Base-by-base conservation (phyloP, 495 filamentous ascomycete species). In the Podospora conica region DNA sequence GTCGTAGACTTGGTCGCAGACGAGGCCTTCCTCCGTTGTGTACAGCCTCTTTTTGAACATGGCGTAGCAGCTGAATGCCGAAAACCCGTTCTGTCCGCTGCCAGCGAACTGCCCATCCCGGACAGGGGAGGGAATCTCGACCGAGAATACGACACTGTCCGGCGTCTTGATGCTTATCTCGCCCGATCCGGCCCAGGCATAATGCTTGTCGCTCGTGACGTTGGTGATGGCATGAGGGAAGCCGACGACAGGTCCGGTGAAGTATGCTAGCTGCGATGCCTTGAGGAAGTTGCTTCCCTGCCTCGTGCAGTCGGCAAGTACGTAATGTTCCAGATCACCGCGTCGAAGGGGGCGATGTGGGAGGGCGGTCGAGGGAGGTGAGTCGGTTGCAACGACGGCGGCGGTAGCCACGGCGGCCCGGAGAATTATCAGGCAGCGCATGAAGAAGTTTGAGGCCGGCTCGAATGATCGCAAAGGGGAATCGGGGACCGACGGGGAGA, bases 251-350 rank as follows among this genome's bases (percentile, higher is more conserved):
- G 33, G n/a, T n/a, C 33, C 33, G 3, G 0, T 6, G 24, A 15
- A 63, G 24, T 63, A 63, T 28, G 61, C 61, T 40, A 63, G 3
- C 24, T 63, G 40, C 23, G 33, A 54, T 21, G 18, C n/a, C 61
- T 53, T 1, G 21, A 27, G 18, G 60, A 54, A 21, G 40, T 55
- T 25, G 1, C 11, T 33, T 33, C 29, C 9, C 10, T 33, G 24
- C 12, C 22, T 10, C 25, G 23, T 55, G 61, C 61, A 63, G 48
- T 63, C 61, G 61, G 40, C 9, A n/a, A 63, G 40, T 6, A 63
- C 40, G 21, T 5, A 1, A 20, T 63, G 61, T 20, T 63, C 61
- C 12, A 10, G 15, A 9, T 20, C 61, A 6, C 10, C 24, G 10
- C 29, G 29, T 33, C 29, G 29, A 11, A 3, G 9, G 29, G 12